These are phyloP conservation scores for Hygrocybe punicea DNA, from an alignment of 768 basidiomycete genomes.

Conservation along the genomic window DNA sequence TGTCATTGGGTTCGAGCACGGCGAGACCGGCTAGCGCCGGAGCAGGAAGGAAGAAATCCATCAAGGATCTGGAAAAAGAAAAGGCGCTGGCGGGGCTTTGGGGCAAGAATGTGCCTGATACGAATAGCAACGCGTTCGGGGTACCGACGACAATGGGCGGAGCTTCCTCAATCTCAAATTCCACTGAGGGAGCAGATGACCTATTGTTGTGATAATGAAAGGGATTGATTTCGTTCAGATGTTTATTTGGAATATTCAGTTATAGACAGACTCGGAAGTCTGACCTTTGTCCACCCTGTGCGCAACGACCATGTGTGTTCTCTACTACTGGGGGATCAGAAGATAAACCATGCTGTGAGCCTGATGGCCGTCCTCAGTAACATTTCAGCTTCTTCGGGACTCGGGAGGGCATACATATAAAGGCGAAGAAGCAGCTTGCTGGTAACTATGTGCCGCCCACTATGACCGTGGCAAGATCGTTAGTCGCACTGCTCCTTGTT, in stretches of 20 bases:
- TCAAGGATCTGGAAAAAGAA: slow-evolving; percentile 86
- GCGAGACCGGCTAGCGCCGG: slow-evolving; percentile 38
- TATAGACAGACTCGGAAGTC: too few species aligned
- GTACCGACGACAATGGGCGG: slow-evolving; percentile 17
- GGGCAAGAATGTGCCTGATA: slow-evolving; percentile 41
- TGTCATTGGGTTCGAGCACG: slow-evolving; percentile 56
- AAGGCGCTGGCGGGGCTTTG: slow-evolving; percentile 79
- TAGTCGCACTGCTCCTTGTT: too few species aligned
- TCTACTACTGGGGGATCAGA: too few species aligned
- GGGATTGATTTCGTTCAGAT: background rate
- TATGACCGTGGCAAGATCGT: too few species aligned
- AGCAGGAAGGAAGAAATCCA: slow-evolving; percentile 53
- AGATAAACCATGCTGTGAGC: too few species aligned
- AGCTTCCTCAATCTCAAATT: slow-evolving; percentile 8
- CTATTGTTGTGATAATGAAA: slow-evolving; percentile 33
- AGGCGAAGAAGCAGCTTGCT: too few species aligned
- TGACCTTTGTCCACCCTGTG: too few species aligned
- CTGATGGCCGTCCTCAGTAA: too few species aligned
- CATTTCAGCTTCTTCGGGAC: too few species aligned
- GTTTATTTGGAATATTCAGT: background rate
- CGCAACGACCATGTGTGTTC: too few species aligned
- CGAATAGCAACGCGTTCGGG: slow-evolving; percentile 27
- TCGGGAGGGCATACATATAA: too few species aligned
- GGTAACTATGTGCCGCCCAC: too few species aligned
- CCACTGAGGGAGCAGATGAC: slow-evolving; percentile 39